Percentiles rank a stretch among this genome's conserved stretches.
phyloP scores from a whole-genome alignment of 345 rosid genomes.

The Populus euphratica region DNA sequence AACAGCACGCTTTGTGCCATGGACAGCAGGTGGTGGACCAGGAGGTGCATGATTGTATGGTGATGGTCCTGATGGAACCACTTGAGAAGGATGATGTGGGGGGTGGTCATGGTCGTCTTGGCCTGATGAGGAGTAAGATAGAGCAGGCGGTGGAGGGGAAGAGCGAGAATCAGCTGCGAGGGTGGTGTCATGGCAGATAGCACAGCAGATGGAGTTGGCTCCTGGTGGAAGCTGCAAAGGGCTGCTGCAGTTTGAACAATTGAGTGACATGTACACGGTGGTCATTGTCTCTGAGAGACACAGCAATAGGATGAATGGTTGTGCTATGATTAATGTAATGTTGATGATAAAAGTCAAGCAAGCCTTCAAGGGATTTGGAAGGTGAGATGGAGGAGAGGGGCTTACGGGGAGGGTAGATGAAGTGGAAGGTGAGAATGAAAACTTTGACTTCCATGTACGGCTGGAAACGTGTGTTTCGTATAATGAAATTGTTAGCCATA shows the following conservation, averaged over 20 bases:
- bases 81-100: slow-evolving; percentile 9
- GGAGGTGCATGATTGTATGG: slow-evolving; percentile 50
- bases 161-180: slow-evolving; percentile 34
- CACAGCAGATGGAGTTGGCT: slow-evolving; percentile 68
- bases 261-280: slow-evolving; percentile 45
- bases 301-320: too few relatives aligned
- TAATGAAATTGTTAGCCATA: too few relatives aligned
- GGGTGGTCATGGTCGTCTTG: slow-evolving; percentile 12
- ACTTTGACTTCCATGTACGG: too few relatives aligned
- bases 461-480: too few relatives aligned
- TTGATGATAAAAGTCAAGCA: too few relatives aligned
- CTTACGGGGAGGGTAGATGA: too few relatives aligned
- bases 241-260: slow-evolving; percentile 70
- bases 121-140: slow-evolving; percentile 11
- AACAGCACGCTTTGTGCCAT: slow-evolving; percentile 76
- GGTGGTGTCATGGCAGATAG: slow-evolving; percentile 62
- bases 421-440: too few relatives aligned
- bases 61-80: slow-evolving; percentile 37
- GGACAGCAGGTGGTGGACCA: slow-evolving; percentile 44
- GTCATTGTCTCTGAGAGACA: too few relatives aligned
- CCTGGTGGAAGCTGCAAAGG: slow-evolving; percentile 67
- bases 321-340: too few relatives aligned
- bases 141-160: slow-evolving; percentile 10
- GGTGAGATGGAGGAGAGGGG: too few relatives aligned
- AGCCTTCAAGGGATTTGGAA: too few relatives aligned